Evolutionary conservation across 164 flowering plant genomes (phyloP).

Genomic region (Nelumbo lutea): DNA sequence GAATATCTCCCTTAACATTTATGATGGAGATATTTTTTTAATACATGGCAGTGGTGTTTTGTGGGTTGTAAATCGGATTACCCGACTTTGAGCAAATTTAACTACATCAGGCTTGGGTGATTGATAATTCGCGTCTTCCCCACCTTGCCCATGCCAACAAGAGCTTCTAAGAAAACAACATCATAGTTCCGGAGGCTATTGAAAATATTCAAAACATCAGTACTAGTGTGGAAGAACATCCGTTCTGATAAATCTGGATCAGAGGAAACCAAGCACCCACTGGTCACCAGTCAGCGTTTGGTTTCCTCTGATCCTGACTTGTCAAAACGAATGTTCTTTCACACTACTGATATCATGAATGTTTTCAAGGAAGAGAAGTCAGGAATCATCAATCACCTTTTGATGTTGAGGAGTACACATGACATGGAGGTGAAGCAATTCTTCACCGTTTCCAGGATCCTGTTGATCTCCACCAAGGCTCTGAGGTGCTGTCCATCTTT

Average conservation of each 20-base stretch:
- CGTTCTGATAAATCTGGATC: slow-evolving; percentile 62
- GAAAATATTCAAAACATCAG: slow-evolving; percentile 50
- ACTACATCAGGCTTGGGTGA: slow-evolving; percentile 18
- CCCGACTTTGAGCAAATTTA: too few relatives aligned
- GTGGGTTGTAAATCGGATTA: too few relatives aligned
- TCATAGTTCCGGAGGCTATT: too few relatives aligned
- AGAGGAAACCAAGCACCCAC: slow-evolving; percentile 38
- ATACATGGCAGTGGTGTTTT: too few relatives aligned
- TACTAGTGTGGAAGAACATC: slow-evolving; percentile 59
- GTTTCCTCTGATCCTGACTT: slow-evolving; percentile 57
- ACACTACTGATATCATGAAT: slow-evolving; percentile 56
- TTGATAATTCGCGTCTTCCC: slow-evolving; percentile 50
- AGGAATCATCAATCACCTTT: slow-evolving; percentile 42
- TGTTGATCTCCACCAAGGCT: slow-evolving; percentile 55
- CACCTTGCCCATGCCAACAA: slow-evolving; percentile 17
- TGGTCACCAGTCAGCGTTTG: slow-evolving; percentile 21
- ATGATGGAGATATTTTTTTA: too few relatives aligned
- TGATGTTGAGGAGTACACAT: slow-evolving; percentile 89
- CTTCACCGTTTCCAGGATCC: slow-evolving; percentile 82
- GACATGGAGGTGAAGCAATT: slow-evolving; percentile 85
- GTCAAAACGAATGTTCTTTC: slow-evolving; percentile 63
- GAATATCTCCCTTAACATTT: too few relatives aligned
- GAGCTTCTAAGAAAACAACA: too few relatives aligned
- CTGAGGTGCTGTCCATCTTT: slow-evolving; percentile 64
- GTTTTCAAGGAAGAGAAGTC: slow-evolving; percentile 55